phyloP scores from a whole-genome alignment of 495 filamentous ascomycete genomes.

The Recurvomyces mirabilis region DNA sequence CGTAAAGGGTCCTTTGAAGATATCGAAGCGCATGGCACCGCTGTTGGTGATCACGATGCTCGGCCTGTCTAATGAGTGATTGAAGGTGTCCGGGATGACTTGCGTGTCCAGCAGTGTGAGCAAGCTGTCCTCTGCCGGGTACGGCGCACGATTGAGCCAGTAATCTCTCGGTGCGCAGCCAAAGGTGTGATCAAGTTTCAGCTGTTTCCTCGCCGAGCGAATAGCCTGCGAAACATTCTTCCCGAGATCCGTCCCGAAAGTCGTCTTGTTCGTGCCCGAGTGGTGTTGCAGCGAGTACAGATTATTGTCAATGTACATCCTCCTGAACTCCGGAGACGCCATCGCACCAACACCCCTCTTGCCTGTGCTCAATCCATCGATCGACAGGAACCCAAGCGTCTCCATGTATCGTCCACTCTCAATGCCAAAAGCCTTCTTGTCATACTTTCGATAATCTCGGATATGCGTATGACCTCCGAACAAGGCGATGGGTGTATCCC shows the following conservation, averaged over 20 bases:
- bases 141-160: slow-evolving; percentile 68
- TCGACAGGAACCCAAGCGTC: slow-evolving; percentile 91
- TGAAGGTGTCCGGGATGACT: slow-evolving; percentile 50
- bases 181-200: slow-evolving; percentile 60
- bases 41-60: slow-evolving; percentile 73
- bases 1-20: slow-evolving; percentile 86
- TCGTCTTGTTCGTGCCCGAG: slow-evolving; percentile 51
- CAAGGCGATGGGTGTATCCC: slow-evolving; percentile 79
- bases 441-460: slow-evolving; percentile 72
- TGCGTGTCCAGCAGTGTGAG: slow-evolving; percentile 68
- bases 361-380: slow-evolving; percentile 51
- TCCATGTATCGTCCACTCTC: slow-evolving; percentile 95
- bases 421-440: slow-evolving; percentile 66
- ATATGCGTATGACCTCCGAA: slow-evolving; percentile 90
- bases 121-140: slow-evolving; percentile 58
- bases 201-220: slow-evolving; percentile 49
- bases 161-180: slow-evolving; percentile 76
- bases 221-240: slow-evolving; percentile 64
- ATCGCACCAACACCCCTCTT: slow-evolving; percentile 28
- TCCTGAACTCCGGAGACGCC: slow-evolving; percentile 47
- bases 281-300: slow-evolving; percentile 76
- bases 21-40: slow-evolving; percentile 84
- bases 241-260: slow-evolving; percentile 72
- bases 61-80: slow-evolving; percentile 35
- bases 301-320: slow-evolving; percentile 93